phyloP scores from a whole-genome alignment of 768 basidiomycete species.

The Tephrocybe sp. region DNA sequence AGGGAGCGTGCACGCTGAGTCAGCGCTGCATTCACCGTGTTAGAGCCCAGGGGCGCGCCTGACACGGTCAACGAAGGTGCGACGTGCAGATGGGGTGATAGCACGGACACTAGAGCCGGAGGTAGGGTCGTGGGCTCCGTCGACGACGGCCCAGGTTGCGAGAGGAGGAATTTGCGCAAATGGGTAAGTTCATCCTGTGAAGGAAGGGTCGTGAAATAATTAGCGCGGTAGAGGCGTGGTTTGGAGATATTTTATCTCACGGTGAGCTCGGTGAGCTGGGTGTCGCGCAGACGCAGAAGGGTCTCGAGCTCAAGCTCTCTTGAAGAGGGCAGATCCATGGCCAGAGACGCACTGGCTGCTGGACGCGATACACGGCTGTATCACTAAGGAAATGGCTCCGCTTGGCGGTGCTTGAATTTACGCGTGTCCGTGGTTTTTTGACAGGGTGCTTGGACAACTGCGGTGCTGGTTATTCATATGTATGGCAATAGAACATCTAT shows the following conservation, averaged over 20 bases:
- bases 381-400: constrained; percentile 10
- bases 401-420: constrained; percentile 18
- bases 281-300: constrained; percentile 73
- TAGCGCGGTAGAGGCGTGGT: constrained; percentile 4
- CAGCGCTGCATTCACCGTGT: constrained; percentile 70
- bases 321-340: constrained; percentile 71
- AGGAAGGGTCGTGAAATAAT: constrained; percentile 13
- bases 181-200: constrained; percentile 71
- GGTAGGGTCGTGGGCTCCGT: constrained; percentile 71
- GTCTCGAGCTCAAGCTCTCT: constrained; percentile 84
- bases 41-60: constrained; percentile 34
- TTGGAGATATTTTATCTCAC: constrained; percentile 44
- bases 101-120: constrained; percentile 63
- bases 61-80: constrained; percentile 31
- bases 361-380: constrained; percentile 8
- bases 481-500: no score
- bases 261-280: constrained; percentile 67
- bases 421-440: constrained; percentile 1
- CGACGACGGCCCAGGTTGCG: constrained; percentile 58
- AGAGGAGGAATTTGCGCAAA: constrained; percentile 63
- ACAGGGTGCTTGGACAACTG: neutral
- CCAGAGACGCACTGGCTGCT: constrained; percentile 11
- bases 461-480: neutral
- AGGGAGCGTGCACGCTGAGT: constrained; percentile 70
- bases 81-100: constrained; percentile 65